Evolutionary conservation across 306 rosid species (phyloP).

Genomic region (Dryas octopetala): DNA sequence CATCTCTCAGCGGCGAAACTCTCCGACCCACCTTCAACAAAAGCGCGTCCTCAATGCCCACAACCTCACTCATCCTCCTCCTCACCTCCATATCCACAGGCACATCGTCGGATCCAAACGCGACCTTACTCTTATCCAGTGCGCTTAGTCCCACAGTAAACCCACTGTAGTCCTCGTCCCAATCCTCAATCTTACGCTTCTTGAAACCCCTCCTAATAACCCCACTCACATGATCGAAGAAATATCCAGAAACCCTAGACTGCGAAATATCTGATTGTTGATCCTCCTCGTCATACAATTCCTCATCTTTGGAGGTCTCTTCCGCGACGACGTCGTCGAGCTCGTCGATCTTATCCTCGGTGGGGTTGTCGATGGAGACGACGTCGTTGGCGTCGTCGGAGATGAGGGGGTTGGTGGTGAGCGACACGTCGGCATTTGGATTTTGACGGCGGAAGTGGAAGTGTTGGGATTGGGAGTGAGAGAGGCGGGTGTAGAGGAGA

Average conservation of each 20-base stretch:
- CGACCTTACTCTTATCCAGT: slow-evolving; percentile 51
- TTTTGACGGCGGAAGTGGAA: slow-evolving; percentile 25
- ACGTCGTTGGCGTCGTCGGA: slow-evolving; percentile 39
- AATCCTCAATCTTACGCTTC: slow-evolving; percentile 46
- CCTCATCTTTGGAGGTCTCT: slow-evolving; percentile 26
- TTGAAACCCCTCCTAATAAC: slow-evolving; percentile 57
- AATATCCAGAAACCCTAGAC: slow-evolving; percentile 44
- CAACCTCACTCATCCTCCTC: slow-evolving; percentile 33
- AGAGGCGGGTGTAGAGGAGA: slow-evolving; percentile 76
- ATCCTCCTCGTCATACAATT: slow-evolving; percentile 58
- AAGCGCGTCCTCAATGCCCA: slow-evolving; percentile 61
- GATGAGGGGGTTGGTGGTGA: slow-evolving; percentile 40
- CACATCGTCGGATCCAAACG: slow-evolving; percentile 77
- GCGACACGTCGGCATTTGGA: slow-evolving; percentile 27
- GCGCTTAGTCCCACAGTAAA: slow-evolving; percentile 34
- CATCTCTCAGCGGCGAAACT: slow-evolving; percentile 61
- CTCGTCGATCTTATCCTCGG: slow-evolving; percentile 78
- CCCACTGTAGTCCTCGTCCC: slow-evolving; percentile 45
- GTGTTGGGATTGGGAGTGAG: slow-evolving; percentile 42
- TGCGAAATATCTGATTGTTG: slow-evolving; percentile 26
- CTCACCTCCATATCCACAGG: slow-evolving; percentile 58
- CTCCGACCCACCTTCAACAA: slow-evolving; percentile 54
- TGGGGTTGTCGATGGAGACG: slow-evolving; percentile 11
- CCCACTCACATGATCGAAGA: slow-evolving; percentile 67
- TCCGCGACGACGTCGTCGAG: slow-evolving; percentile 60